Base-by-base conservation (phyloP, 352 stramenopile species). In the Ochromonadaceae sp. region DNA sequence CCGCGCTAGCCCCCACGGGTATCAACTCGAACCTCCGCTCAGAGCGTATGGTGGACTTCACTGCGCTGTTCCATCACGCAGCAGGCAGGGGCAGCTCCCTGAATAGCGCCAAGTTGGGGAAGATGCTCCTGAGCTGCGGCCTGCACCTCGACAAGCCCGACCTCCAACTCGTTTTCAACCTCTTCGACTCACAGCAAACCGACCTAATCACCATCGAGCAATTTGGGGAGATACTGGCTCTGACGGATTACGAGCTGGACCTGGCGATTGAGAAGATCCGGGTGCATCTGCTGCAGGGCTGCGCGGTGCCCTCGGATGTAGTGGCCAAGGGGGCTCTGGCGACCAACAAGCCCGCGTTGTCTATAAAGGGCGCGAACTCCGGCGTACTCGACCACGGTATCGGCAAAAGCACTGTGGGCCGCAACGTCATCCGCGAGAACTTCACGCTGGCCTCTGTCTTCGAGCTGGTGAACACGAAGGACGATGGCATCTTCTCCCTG, bases 241-340 rank as follows among this genome's bases (percentile, higher is more conserved):
- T 63, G 9, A 63, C 55, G 2, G 55, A 63, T 9, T 63, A 36
- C 41, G 55, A 63, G 22, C 20, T 63, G n/a, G 55, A 63, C 35
- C 28, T 47, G 2, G 55, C 22, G 4, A 2, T 52, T 3, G 55
- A 63, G 3, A 2, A 4, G 14, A 63, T 63, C 12, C 22, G 38
- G 26, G 5, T 30, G 9, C 48, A 63, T 31, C 38, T 63, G 7
- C 55, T 50, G 9, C 31, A 15, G 26, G 20, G 39, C 34, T 9
- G 38, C 22, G 36, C 20, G 15, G n/a, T n/a, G n/a, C n/a, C n/a
- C n/a, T n/a, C n/a, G n/a, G n/a, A n/a, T n/a, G n/a, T n/a, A n/a
- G n/a, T n/a, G n/a, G n/a, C n/a, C n/a, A n/a, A n/a, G n/a, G n/a
- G n/a, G n/a, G n/a, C n/a, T n/a, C n/a, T n/a, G n/a, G n/a, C n/a